Evolutionary conservation across 2,329 filamentous ascomycete species (phyloP).

Genomic region (Pestalotiopsis sp.): DNA sequence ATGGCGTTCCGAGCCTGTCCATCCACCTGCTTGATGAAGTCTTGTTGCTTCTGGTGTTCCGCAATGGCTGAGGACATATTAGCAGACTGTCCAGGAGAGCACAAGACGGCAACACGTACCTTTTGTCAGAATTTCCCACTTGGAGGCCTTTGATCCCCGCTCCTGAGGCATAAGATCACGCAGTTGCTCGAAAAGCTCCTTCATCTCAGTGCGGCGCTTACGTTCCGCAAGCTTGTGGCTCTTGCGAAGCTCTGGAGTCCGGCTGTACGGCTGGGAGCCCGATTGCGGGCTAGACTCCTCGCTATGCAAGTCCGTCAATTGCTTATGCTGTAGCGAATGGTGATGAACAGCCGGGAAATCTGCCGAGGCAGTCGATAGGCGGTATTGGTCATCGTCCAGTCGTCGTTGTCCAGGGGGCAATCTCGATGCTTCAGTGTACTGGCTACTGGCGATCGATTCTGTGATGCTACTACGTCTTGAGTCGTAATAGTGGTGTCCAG

Average conservation of each 20-base stretch:
- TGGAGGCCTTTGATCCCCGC: constrained; percentile 81
- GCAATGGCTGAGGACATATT: constrained; percentile 51
- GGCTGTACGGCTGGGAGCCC: constrained; percentile 74
- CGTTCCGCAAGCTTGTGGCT: constrained; percentile 86
- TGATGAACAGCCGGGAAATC: constrained; percentile 68
- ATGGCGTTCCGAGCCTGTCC: constrained; percentile 43
- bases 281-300: constrained; percentile 55
- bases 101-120: constrained; percentile 51
- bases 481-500: constrained; percentile 54
- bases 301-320: constrained; percentile 66
- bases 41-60: constrained; percentile 59
- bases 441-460: constrained; percentile 77
- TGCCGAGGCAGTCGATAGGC: constrained; percentile 50
- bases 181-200: constrained; percentile 80
- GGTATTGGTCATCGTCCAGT: constrained; percentile 63
- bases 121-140: constrained; percentile 88
- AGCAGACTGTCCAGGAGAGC: constrained; percentile 18
- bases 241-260: constrained; percentile 78
- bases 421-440: constrained; percentile 74
- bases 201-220: constrained; percentile 86
- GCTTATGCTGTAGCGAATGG: constrained; percentile 75
- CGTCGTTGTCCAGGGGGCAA: constrained; percentile 72
- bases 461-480: constrained; percentile 77
- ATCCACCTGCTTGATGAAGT: constrained; percentile 48
- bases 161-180: constrained; percentile 79